A percentile compares a stretch with the other conserved stretches of the same genome.
These are phyloP conservation scores for Neonectria faginata DNA, from an alignment of 2,329 filamentous ascomycete genomes.

Conservation along the genomic window DNA sequence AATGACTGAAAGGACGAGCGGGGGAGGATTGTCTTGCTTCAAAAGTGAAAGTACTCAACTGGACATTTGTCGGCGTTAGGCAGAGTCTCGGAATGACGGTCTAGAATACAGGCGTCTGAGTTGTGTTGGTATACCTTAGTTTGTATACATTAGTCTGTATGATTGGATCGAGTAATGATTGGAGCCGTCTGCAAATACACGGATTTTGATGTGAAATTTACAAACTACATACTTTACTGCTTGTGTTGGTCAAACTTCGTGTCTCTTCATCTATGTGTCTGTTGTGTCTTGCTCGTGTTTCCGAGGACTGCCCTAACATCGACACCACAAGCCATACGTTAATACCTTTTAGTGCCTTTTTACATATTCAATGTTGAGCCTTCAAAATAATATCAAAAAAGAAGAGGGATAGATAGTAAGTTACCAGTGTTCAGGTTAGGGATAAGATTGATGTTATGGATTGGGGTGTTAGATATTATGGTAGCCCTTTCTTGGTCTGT, in stretches of 20 bases:
- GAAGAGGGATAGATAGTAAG: too few species aligned
- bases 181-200: neutral
- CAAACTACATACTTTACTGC: neutral
- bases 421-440: too few species aligned
- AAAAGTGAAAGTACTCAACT: neutral
- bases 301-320: too few species aligned
- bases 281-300: neutral
- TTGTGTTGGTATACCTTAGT: constrained; percentile 5
- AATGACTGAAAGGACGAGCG: constrained; percentile 6
- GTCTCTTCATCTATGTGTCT: neutral
- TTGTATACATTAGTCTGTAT: neutral
- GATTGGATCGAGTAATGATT: constrained; percentile 5
- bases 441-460: too few species aligned
- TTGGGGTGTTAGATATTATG: too few species aligned
- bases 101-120: constrained; percentile 7
- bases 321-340: too few species aligned
- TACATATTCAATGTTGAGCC: too few species aligned
- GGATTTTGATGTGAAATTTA: neutral
- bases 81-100: constrained; percentile 5
- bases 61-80: constrained; percentile 18
- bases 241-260: neutral
- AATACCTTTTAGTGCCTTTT: too few species aligned
- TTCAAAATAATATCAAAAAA: too few species aligned
- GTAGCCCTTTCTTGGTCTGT: neutral
- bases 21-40: constrained; percentile 2